phyloP scores from a whole-genome alignment of 179 eudicot genomes.

The Pouteria campechiana region DNA sequence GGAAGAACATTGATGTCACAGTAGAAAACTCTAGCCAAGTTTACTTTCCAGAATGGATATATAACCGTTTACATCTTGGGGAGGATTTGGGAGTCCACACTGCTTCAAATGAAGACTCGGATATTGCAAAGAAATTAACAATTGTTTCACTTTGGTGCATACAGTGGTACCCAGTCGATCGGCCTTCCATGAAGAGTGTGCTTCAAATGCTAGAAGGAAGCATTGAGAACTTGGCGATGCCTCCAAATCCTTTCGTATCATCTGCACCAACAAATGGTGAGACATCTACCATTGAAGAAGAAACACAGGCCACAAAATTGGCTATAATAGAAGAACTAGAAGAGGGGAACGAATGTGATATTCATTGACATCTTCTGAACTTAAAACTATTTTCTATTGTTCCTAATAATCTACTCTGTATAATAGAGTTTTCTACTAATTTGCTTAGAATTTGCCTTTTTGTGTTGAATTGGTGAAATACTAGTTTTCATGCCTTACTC shows the following conservation, averaged over 20 bases:
- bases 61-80: conserved; percentile 12
- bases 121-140: conserved; percentile 9
- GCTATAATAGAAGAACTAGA: too few species aligned
- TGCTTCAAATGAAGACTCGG: conserved; percentile 7
- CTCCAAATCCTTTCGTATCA: conserved; percentile 17
- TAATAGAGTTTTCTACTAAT: too few species aligned
- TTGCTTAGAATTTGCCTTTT: too few species aligned
- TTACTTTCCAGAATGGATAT: conserved; percentile 20
- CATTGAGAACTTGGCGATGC: conserved; percentile 4
- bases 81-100: conserved; percentile 8
- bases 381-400: too few species aligned
- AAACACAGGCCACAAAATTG: too few species aligned
- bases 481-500: too few species aligned
- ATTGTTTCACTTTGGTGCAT: conserved; percentile 21
- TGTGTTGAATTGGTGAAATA: too few species aligned
- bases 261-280: background rate
- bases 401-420: too few species aligned
- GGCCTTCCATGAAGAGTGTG: conserved; percentile 17
- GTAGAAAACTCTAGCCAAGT: conserved; percentile 1
- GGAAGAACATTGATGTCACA: conserved; percentile 1
- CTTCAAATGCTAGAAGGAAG: conserved; percentile 13
- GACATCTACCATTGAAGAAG: too few species aligned
- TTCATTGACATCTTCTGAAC: too few species aligned
- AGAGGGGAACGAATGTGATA: too few species aligned
- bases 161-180: conserved; percentile 17